Evolutionary conservation across 768 basidiomycete species (phyloP), one percentile per base, ranked within the genome.

Genomic region (Leccinum subgranulosum): DNA sequence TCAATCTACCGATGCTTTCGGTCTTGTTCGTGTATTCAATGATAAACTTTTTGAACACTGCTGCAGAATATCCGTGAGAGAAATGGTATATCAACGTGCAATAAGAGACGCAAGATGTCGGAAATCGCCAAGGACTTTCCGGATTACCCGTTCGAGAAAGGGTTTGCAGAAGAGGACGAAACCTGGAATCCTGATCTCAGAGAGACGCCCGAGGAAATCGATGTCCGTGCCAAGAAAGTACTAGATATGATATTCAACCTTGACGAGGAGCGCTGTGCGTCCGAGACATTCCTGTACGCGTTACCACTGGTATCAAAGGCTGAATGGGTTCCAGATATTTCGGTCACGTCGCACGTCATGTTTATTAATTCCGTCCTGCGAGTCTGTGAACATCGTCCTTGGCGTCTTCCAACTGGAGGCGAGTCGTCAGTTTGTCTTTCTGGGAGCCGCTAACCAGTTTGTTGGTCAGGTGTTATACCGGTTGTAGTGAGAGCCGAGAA

Each of bases 51-150:
- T 4, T 33, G 41, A 2, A 10, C 15, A 10, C 27, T 11, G 45
- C 1, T 29, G 5, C 29, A 91, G 90, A 79, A 86, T 58, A 79
- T 83, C 48, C 81, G 88, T 27, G 90, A 91, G 67, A 78, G 78
- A 57, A 81, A 83, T 57, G 83, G 88, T 0, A 77, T 81, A 1
- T 87, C 90, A 58, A 89, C 88, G 0, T 90, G 87, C 63, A 89
- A 91, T 69, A 79, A 81, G 61, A 81, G 89, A 17, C 75, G 76
- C 15, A 74, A 77, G 2, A 75, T 72, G 31, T 75, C 80, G 0
- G 76, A 81, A 53, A 84, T 91, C 58, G 62, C 68, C 0, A 55
- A 58, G 0, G 61, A 76, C 8, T 89, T 72, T 65, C 83, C 85
- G 0, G 67, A 70, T 5, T 85, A 85, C 64, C 60, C 52, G 7